phyloP scores from a whole-genome alignment of 2,329 filamentous ascomycete genomes.

The Pseudogymnoascus sp. region DNA sequence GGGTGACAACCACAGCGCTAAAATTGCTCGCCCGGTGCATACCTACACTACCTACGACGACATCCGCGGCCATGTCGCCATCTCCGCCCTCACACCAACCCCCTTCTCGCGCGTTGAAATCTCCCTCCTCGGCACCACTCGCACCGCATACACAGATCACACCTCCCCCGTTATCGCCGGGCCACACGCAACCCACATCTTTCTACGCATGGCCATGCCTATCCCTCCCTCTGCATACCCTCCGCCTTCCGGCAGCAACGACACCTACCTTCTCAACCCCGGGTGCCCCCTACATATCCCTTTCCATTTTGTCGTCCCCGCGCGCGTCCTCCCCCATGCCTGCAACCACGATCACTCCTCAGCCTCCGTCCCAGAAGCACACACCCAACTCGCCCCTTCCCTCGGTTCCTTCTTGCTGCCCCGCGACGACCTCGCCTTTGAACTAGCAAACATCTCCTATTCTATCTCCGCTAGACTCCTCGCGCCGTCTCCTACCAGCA shows the following conservation, averaged over 20 bases:
- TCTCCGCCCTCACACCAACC: neutral
- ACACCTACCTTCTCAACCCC: constrained; percentile 11
- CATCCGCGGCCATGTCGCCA: neutral
- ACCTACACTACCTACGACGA: constrained; percentile 5
- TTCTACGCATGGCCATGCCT: constrained; percentile 27
- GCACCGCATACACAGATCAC: neutral
- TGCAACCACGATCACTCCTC: constrained; percentile 19
- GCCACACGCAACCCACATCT: constrained; percentile 19
- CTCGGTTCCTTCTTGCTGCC: constrained; percentile 16
- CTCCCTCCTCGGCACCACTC: neutral
- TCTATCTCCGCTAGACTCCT: constrained; percentile 23
- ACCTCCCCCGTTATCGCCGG: neutral
- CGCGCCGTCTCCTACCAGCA: neutral
- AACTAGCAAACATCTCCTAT: constrained; percentile 25
- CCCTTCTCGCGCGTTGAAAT: neutral
- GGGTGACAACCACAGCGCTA: neutral
- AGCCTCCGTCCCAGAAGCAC: constrained; percentile 21
- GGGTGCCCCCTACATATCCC: constrained; percentile 25
- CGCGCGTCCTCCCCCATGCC: constrained; percentile 24
- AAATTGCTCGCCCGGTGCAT: neutral
- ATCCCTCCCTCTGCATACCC: constrained; percentile 11
- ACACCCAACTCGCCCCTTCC: constrained; percentile 25
- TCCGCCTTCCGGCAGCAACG: constrained; percentile 18
- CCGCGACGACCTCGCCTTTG: constrained; percentile 25
- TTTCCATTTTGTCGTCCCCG: constrained; percentile 28